Evolutionary conservation across 2,329 filamentous ascomycete genomes (phyloP).

Genomic region (Massarina eburnea): DNA sequence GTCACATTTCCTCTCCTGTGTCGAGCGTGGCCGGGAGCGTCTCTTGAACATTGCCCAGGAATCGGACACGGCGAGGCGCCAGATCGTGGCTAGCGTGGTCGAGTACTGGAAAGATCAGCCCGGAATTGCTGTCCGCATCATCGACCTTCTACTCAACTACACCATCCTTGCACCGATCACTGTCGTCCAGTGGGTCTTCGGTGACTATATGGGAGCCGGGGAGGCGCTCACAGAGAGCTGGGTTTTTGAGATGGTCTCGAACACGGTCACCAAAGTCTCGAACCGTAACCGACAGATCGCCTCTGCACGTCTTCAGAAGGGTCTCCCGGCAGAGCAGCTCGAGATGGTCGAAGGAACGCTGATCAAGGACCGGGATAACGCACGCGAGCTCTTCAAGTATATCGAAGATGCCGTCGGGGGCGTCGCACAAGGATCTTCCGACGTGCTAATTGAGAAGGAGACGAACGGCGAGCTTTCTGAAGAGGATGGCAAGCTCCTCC

Average conservation of each 20-base stretch:
- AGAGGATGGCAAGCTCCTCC: slow-evolving; percentile 62
- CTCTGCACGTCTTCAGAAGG: slow-evolving; percentile 60
- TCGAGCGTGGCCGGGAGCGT: slow-evolving; percentile 90
- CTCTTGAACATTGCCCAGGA: slow-evolving; percentile 76
- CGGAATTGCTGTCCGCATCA: slow-evolving; percentile 85
- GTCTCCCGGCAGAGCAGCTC: slow-evolving; percentile 59
- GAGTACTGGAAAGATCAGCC: slow-evolving; percentile 92
- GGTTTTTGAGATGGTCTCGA: slow-evolving; percentile 86
- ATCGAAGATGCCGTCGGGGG: slow-evolving; percentile 77
- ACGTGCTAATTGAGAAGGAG: slow-evolving; percentile 73
- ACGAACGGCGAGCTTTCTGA: slow-evolving; percentile 47
- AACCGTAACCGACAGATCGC: slow-evolving; percentile 82
- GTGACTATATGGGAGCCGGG: slow-evolving; percentile 65
- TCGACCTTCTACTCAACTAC: slow-evolving; percentile 97
- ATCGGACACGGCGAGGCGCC: slow-evolving; percentile 74
- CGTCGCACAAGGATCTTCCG: slow-evolving; percentile 72
- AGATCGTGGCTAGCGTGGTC: slow-evolving; percentile 90
- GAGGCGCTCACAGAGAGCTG: slow-evolving; percentile 71
- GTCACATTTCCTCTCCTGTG: slow-evolving; percentile 91
- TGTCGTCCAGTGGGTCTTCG: slow-evolving; percentile 87
- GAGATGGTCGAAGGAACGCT: slow-evolving; percentile 67
- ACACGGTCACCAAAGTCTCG: slow-evolving; percentile 88
- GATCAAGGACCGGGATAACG: slow-evolving; percentile 68
- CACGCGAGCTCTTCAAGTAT: slow-evolving; percentile 76
- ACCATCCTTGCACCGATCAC: slow-evolving; percentile 84